Conservation (phyloP, 441 rosid genomes). For the Eutrema salsugineum region DNA sequence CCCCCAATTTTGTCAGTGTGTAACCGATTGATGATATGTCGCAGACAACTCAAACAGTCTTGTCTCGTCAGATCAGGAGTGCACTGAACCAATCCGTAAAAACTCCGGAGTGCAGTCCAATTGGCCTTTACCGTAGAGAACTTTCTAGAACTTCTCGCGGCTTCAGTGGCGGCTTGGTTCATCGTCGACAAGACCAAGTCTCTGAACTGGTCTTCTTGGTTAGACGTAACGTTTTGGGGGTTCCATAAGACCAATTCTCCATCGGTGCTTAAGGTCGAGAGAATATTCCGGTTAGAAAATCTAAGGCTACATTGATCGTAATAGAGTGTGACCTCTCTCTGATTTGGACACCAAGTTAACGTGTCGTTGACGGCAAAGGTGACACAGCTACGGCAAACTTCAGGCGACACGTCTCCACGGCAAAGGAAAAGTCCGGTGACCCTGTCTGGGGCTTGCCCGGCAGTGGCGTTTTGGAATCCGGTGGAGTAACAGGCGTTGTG, state of each 20-base stretch:
- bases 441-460: background rate
- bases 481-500: background rate
- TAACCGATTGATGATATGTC: background rate
- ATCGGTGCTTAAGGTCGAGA: background rate
- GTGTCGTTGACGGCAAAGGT: background rate
- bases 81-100: conserved; percentile 22
- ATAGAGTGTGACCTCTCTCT: background rate
- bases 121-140: background rate
- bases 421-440: conserved; percentile 20
- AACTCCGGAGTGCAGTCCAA: background rate
- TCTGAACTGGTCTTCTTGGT: background rate
- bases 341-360: background rate
- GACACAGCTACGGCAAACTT: conserved; percentile 11
- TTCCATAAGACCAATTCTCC: background rate
- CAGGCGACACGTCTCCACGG: background rate
- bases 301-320: conserved; percentile 14
- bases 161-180: background rate
- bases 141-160: background rate
- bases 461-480: conserved; percentile 5
- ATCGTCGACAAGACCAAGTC: background rate
- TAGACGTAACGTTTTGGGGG: background rate
- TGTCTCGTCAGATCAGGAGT: conserved; percentile 1
- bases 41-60: background rate
- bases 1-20: background rate
- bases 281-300: conserved; percentile 4